Conservation (phyloP, 306 rosid species). For the Fragaria nilgerrensis region DNA sequence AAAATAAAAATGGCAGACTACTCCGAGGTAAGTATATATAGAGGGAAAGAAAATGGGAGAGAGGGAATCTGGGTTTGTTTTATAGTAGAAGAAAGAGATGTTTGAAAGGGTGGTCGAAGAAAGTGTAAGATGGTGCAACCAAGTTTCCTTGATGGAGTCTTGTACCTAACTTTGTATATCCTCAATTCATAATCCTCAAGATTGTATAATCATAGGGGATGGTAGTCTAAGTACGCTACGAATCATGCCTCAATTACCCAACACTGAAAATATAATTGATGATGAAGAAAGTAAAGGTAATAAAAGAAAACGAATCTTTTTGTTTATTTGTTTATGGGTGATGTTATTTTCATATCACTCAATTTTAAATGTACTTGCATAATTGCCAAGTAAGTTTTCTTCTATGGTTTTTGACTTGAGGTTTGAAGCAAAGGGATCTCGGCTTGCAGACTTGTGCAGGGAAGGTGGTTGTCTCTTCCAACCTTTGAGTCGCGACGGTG, state of each 20-base stretch:
- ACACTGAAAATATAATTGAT: not conserved
- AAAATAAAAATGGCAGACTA: not conserved
- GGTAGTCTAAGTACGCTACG: conserved; percentile 7
- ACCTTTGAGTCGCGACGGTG: too few species aligned
- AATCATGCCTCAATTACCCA: conserved; percentile 3
- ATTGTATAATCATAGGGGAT: not conserved
- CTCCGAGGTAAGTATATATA: not conserved
- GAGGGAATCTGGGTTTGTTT: conserved; percentile 18
- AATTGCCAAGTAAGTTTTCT: too few species aligned
- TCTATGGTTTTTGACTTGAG: too few species aligned
- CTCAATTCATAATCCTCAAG: not conserved
- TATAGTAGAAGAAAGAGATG: conserved; percentile 46
- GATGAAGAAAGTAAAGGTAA: not conserved
- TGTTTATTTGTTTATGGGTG: too few species aligned
- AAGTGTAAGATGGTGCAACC: conserved; percentile 9
- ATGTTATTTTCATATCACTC: too few species aligned
- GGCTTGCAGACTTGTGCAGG: too few species aligned
- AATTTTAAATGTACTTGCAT: too few species aligned
- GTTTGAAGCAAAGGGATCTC: too few species aligned
- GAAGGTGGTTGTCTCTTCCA: too few species aligned
- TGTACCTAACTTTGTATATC: conserved; percentile 31
- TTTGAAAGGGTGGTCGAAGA: conserved; percentile 34
- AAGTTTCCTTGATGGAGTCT: not conserved
- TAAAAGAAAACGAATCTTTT: not conserved
- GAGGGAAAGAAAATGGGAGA: not conserved